Evolutionary conservation across 208 protist genomes (phyloP).

Genomic region (Leishmania arabica): DNA sequence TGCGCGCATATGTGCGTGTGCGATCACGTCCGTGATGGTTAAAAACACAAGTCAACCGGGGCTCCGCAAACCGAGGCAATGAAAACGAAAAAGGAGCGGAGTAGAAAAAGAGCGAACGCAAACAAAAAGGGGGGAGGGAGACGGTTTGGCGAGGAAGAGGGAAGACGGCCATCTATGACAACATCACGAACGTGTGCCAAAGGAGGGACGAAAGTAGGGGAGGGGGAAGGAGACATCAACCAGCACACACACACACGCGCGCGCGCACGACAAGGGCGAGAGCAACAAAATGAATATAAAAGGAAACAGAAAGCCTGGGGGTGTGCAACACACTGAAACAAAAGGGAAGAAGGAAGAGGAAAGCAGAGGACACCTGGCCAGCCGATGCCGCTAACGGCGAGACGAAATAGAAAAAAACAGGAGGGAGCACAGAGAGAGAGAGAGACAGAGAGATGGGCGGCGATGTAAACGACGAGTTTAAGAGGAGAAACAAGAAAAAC

Average conservation of each 20-base stretch:
- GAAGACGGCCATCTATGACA: background rate
- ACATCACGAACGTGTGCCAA: background rate
- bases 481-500: background rate
- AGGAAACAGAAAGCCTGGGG: background rate
- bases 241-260: background rate
- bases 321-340: background rate
- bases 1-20: conserved; percentile 1
- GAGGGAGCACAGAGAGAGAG: background rate
- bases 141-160: background rate
- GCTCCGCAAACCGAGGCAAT: background rate
- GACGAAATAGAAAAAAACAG: background rate
- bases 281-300: background rate
- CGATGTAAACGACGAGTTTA: background rate
- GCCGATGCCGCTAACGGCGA: background rate
- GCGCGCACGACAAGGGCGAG: no score
- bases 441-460: background rate
- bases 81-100: background rate
- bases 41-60: background rate
- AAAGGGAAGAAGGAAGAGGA: background rate
- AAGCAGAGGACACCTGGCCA: background rate
- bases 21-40: background rate
- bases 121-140: background rate
- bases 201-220: background rate
- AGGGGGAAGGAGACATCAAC: background rate
- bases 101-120: background rate